Evolutionary conservation across 2,329 filamentous ascomycete genomes (phyloP).

Genomic region (Hypoxylon sp.): DNA sequence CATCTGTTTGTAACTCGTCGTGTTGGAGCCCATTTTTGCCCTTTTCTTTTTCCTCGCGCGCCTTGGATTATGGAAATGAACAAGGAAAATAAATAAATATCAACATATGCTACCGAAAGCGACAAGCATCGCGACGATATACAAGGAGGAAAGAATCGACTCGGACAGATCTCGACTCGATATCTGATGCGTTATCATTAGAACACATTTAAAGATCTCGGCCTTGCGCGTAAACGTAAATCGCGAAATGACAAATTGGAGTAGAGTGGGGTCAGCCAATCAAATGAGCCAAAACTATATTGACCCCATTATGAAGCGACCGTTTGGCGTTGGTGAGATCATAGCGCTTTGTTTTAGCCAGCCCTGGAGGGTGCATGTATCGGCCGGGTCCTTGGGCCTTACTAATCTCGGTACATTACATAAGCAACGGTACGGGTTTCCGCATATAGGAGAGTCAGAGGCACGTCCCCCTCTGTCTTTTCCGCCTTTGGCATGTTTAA

Average conservation of each 20-base stretch:
- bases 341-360: too few relatives aligned
- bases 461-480: too few relatives aligned
- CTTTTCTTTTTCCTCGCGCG: too few relatives aligned
- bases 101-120: constrained; percentile 2
- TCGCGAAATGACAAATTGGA: constrained; percentile 12
- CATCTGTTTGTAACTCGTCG: constrained; percentile 81
- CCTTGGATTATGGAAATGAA: constrained; percentile 1
- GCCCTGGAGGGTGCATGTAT: too few relatives aligned
- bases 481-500: constrained; percentile 31
- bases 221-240: constrained; percentile 11
- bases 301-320: too few relatives aligned
- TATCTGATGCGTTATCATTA: constrained; percentile 35
- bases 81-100: constrained; percentile 3
- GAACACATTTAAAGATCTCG: constrained; percentile 7
- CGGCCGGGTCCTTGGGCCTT: too few relatives aligned
- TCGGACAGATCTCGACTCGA: constrained; percentile 40
- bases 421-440: not conserved
- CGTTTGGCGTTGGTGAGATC: too few relatives aligned
- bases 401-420: too few relatives aligned
- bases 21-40: constrained; percentile 53
- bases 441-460: constrained; percentile 4
- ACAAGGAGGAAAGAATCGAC: constrained; percentile 7
- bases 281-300: not conserved
- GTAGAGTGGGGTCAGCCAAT: constrained; percentile 15
- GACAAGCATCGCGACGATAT: constrained; percentile 24